Conservation (phyloP, 108 stramenopile genomes). For the Cyclotella atomus region DNA sequence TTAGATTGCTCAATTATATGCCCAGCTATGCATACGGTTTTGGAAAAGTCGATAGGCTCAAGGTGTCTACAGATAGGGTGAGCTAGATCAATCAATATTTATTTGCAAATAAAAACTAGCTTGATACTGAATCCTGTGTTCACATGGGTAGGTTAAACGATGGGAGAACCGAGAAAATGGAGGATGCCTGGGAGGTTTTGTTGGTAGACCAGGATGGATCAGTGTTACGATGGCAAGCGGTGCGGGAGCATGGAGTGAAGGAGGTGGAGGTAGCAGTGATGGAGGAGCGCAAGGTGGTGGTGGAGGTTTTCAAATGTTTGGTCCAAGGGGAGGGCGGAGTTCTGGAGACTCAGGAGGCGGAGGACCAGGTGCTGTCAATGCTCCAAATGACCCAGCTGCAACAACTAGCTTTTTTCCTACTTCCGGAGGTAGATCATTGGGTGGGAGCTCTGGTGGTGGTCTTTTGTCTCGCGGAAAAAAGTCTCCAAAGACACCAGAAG, state of each 20-base stretch:
- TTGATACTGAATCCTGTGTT: too few species aligned
- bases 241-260: slow-evolving; percentile 46
- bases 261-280: slow-evolving; percentile 32
- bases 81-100: slow-evolving; percentile 8
- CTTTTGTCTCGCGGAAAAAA: slow-evolving; percentile 45
- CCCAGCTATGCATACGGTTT: slow-evolving; percentile 61
- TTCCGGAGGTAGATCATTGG: slow-evolving; percentile 48
- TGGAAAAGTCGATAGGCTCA: slow-evolving; percentile 51
- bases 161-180: slow-evolving; percentile 52
- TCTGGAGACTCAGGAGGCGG: slow-evolving; percentile 7
- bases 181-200: slow-evolving; percentile 49
- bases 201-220: slow-evolving; percentile 40
- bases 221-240: slow-evolving; percentile 45
- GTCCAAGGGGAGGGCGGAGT: slow-evolving; percentile 13
- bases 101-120: too few species aligned
- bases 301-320: slow-evolving; percentile 32
- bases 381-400: slow-evolving; percentile 41
- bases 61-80: slow-evolving; percentile 44
- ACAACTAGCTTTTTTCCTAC: slow-evolving; percentile 36
- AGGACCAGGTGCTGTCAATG: slow-evolving; percentile 25
- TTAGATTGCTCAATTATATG: too few species aligned
- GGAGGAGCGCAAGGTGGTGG: slow-evolving; percentile 14
- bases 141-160: slow-evolving; percentile 21
- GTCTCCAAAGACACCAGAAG: slow-evolving; percentile 51
- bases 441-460: slow-evolving; percentile 29